These are phyloP conservation scores for Ceratocystis ficicola DNA, from an alignment of 2,329 filamentous ascomycete genomes.

Conservation along the genomic window DNA sequence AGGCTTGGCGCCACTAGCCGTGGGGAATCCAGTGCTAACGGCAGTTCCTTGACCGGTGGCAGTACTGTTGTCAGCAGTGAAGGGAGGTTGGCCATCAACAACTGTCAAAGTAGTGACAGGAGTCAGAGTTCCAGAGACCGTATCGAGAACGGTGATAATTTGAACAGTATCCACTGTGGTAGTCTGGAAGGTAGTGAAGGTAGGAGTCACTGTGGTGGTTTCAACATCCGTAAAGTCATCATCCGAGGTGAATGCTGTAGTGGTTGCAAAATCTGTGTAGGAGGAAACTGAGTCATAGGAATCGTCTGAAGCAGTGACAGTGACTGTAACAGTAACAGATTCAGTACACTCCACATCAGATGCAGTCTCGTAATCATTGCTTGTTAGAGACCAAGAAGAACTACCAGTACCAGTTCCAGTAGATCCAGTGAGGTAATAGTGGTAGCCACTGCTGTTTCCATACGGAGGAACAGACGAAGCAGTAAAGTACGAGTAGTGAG, in stretches of 20 bases:
- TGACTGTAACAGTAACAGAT: constrained; percentile 20
- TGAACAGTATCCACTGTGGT: constrained; percentile 15
- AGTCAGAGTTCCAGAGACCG: constrained; percentile 14
- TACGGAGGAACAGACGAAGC: constrained; percentile 5
- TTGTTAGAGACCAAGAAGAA: neutral
- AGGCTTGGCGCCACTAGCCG: neutral
- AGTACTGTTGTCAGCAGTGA: constrained; percentile 17
- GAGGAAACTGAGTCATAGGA: neutral
- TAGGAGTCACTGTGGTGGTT: constrained; percentile 19
- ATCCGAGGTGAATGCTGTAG: neutral
- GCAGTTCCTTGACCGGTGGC: constrained; percentile 11
- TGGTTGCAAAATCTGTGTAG: neutral
- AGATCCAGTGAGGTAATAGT: neutral
- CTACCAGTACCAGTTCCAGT: neutral
- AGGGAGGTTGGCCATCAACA: constrained; percentile 17
- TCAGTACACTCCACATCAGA: neutral
- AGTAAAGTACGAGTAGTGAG: neutral
- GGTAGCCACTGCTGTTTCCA: constrained; percentile 4
- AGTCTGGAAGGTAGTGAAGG: constrained; percentile 15
- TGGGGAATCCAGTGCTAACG: neutral
- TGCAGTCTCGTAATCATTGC: constrained; percentile 11
- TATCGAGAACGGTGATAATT: constrained; percentile 18
- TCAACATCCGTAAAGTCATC: constrained; percentile 1
- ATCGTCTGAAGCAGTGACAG: constrained; percentile 11
- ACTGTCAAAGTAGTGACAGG: constrained; percentile 20